phyloP scores from a whole-genome alignment of 2,329 filamentous ascomycete species.

The Scedosporium boydii region DNA sequence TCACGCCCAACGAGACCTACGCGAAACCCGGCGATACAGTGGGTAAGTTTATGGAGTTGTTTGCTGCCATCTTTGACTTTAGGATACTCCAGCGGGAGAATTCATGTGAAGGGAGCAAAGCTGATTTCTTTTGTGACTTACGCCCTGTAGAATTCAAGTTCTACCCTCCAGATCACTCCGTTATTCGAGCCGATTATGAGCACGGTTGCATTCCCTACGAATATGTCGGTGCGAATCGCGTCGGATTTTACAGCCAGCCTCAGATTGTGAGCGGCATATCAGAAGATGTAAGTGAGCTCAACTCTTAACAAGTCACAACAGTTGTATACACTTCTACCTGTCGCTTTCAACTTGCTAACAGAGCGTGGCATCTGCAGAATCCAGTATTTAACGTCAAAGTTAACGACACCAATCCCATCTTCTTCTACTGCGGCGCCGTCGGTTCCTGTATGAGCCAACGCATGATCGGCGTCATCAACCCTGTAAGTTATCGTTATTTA shows the following conservation, averaged over 20 bases:
- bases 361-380: slow-evolving; percentile 17
- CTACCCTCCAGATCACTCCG: slow-evolving; percentile 53
- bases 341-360: background rate
- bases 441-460: slow-evolving; percentile 53
- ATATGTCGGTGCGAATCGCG: slow-evolving; percentile 33
- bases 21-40: slow-evolving; percentile 37
- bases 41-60: slow-evolving; percentile 19
- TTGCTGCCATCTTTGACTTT: background rate
- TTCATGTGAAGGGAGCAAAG: background rate
- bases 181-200: slow-evolving; percentile 49
- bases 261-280: slow-evolving; percentile 34
- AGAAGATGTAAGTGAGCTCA: slow-evolving; percentile 27
- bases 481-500: slow-evolving; percentile 30
- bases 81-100: background rate
- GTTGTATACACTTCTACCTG: background rate
- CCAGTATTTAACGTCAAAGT: slow-evolving; percentile 34
- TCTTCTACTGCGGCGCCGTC: slow-evolving; percentile 61
- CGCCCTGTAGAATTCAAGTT: slow-evolving; percentile 42
- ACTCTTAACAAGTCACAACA: background rate
- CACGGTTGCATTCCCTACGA: slow-evolving; percentile 57
- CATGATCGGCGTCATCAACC: slow-evolving; percentile 73
- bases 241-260: slow-evolving; percentile 46
- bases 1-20: slow-evolving; percentile 19
- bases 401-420: slow-evolving; percentile 53
- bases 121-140: background rate